Base-by-base conservation (phyloP, 345 rosid genomes). In the Eucalyptus tenuipes region DNA sequence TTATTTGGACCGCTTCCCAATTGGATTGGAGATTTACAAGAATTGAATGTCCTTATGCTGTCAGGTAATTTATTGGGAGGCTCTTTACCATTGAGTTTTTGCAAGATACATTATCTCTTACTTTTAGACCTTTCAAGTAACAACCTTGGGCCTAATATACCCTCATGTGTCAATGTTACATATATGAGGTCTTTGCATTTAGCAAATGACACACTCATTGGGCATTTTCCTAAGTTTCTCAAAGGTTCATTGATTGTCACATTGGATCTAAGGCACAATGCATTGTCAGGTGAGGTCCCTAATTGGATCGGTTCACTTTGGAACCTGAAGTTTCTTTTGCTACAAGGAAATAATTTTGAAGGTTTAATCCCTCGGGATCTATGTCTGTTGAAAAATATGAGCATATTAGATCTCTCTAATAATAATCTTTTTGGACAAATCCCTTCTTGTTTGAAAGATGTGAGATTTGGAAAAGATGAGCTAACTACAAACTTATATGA, bases 111-210 rank as follows among this genome's bases (percentile, higher is more conserved):
- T 3, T 0, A 0, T 1, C 86, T 91, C 13, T 2, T 25, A 1
- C n/a, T 42, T 31, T 59, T 91, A 37, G 91, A 90, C 53, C 89
- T 91, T 14, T 91, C 92, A 10, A 29, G 33, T 1, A 91, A 87
- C 22, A 20, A 66, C 48, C 29, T 91, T 4, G 87, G 61, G 42
- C 87, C 88, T 0, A 3, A 29, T 8, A 40, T 88, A 13, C 89
- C 89, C 7, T 2, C 75, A 0, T 88, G 91, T 40, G 33, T 9
- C 25, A 59, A 87, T 53, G 29, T 12, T 37, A 14, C 40, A 25
- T 0, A 2, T 9, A 7, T 89, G 7, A 22, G 1, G 31, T 55
- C 29, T 12, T 86, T 89, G 27, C 87, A 89, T 80, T 13, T 91
- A 31, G 3, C 75, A 15, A 16, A 24, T 13, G 86, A 50, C 13